phyloP scores from a whole-genome alignment of 2,329 filamentous ascomycete genomes.

The Colletotrichum lentis region DNA sequence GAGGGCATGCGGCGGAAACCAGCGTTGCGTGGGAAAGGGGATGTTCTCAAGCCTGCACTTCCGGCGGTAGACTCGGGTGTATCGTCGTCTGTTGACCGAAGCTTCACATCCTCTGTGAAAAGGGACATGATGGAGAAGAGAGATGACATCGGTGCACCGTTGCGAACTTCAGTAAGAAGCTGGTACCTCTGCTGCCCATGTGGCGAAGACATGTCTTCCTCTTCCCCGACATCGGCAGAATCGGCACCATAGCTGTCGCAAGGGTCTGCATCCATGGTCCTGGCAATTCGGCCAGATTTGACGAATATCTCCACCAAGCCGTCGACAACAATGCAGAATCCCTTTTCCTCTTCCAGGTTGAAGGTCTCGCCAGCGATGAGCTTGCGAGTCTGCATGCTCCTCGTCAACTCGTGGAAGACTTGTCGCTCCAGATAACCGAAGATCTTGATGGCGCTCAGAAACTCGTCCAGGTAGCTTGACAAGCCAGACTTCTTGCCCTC shows the following conservation, averaged over 20 bases:
- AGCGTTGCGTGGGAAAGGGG: slow-evolving; percentile 29
- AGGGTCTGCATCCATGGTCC: slow-evolving; percentile 44
- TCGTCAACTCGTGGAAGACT: slow-evolving; percentile 95
- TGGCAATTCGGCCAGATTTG: slow-evolving; percentile 75
- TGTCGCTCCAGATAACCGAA: slow-evolving; percentile 96
- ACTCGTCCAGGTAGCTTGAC: slow-evolving; percentile 97
- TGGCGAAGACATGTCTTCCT: slow-evolving; percentile 64
- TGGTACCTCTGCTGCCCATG: slow-evolving; percentile 86
- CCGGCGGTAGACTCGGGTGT: slow-evolving; percentile 41
- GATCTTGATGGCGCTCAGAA: slow-evolving; percentile 97
- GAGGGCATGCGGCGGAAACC: slow-evolving; percentile 34
- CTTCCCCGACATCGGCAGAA: slow-evolving; percentile 68
- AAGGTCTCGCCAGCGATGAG: slow-evolving; percentile 95
- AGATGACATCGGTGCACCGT: slow-evolving; percentile 97
- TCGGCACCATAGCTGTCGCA: slow-evolving; percentile 50
- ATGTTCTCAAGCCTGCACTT: slow-evolving; percentile 23
- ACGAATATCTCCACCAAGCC: slow-evolving; percentile 97
- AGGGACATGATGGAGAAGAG: slow-evolving; percentile 96
- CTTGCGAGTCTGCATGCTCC: slow-evolving; percentile 98
- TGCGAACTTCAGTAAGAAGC: slow-evolving; percentile 94
- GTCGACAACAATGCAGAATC: slow-evolving; percentile 96
- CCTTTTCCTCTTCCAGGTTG: slow-evolving; percentile 95
- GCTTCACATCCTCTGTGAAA: slow-evolving; percentile 92
- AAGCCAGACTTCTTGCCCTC: slow-evolving; percentile 88
- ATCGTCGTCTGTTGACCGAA: slow-evolving; percentile 75